Evolutionary conservation across 2,329 filamentous ascomycete genomes (phyloP).

Genomic region (Catunica adiposa): DNA sequence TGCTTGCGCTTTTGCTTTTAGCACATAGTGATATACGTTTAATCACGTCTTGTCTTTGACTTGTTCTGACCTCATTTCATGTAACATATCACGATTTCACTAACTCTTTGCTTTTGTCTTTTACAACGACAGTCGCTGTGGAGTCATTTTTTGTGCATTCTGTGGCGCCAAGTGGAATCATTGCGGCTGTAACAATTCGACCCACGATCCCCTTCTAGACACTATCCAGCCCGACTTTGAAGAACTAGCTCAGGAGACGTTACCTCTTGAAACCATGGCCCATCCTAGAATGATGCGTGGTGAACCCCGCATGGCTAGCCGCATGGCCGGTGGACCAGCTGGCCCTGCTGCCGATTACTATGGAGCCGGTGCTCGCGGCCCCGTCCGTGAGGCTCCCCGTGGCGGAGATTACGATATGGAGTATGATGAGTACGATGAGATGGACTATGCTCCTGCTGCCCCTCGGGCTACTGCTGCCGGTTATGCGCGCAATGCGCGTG

Average conservation of each 20-base stretch:
- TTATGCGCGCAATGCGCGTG: slow-evolving; percentile 3
- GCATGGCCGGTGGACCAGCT: slow-evolving; percentile 9
- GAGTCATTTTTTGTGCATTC: slow-evolving; percentile 73
- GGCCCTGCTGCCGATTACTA: slow-evolving; percentile 11
- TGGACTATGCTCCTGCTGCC: slow-evolving; percentile 9
- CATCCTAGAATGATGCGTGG: slow-evolving; percentile 10
- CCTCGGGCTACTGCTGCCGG: neutral
- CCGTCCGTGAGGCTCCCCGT: slow-evolving; percentile 11
- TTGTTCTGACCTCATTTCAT: too few relatives aligned
- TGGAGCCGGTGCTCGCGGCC: neutral
- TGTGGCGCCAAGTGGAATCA: slow-evolving; percentile 70
- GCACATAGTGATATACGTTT: too few relatives aligned
- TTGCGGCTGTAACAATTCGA: slow-evolving; percentile 71
- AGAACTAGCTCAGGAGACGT: neutral
- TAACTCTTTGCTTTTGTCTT: slow-evolving; percentile 17
- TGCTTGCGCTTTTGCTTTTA: too few relatives aligned
- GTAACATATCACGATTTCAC: slow-evolving; percentile 12
- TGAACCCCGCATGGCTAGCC: slow-evolving; percentile 8
- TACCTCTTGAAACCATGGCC: slow-evolving; percentile 12
- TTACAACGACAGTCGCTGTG: slow-evolving; percentile 52
- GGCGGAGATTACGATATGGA: slow-evolving; percentile 4
- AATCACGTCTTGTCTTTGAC: too few relatives aligned
- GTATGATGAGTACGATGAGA: slow-evolving; percentile 12
- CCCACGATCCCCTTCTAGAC: slow-evolving; percentile 30
- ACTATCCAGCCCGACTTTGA: slow-evolving; percentile 15